Conservation (phyloP, 2,329 filamentous ascomycete genomes). For the Cercospora brassicicola region DNA sequence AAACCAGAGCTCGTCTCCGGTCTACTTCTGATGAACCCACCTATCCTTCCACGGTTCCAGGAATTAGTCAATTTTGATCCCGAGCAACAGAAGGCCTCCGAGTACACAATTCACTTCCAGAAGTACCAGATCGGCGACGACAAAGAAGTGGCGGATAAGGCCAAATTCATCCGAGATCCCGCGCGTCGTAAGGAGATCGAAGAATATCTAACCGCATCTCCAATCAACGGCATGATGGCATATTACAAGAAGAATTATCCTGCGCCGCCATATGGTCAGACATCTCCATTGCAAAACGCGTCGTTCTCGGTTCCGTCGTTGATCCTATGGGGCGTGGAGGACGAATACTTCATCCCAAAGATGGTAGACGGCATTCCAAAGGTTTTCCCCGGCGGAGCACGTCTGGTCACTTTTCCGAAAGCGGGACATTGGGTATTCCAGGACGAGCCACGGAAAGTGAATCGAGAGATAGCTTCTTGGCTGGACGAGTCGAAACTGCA, state of each 20-base stretch:
- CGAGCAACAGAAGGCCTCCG: constrained; percentile 9
- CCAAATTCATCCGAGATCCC: constrained; percentile 3
- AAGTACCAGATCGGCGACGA: constrained; percentile 5
- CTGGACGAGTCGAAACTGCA: constrained; percentile 1
- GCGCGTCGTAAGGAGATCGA: constrained; percentile 5
- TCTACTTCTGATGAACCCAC: constrained; percentile 3
- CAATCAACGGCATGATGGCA: constrained; percentile 13
- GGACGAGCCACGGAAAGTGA: constrained; percentile 9
- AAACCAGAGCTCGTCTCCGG: constrained; percentile 4
- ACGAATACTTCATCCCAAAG: constrained; percentile 5
- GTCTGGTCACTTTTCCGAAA: constrained; percentile 4
- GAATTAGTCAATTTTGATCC: constrained; percentile 6
- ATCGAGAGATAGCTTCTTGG: constrained; percentile 6
- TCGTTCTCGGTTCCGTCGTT: background rate
- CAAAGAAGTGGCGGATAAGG: constrained; percentile 9
- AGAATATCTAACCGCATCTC: constrained; percentile 4
- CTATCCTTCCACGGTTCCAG: background rate
- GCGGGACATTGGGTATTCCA: constrained; percentile 7
- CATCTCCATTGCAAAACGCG: background rate
- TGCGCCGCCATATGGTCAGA: constrained; percentile 7
- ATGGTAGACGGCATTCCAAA: background rate
- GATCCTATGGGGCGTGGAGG: background rate
- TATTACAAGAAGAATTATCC: constrained; percentile 11
- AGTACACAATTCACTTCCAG: constrained; percentile 6
- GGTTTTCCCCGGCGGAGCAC: background rate